Base-by-base conservation (phyloP, 805 yeast species). In the Blastobotrys terrestris region DNA sequence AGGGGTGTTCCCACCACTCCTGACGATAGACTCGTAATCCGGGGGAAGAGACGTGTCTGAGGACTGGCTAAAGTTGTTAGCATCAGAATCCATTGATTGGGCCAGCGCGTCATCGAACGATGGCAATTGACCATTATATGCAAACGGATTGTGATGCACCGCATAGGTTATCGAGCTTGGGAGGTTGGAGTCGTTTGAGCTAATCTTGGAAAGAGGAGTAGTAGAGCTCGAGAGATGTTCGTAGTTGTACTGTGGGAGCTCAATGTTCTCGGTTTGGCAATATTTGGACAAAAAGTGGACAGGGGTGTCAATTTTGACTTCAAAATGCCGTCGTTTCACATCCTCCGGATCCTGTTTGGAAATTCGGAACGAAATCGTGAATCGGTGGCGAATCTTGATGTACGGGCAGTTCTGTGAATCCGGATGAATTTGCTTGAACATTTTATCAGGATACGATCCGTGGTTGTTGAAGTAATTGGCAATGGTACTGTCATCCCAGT, bases 231-330 rank as follows among this genome's bases (percentile, higher is more conserved):
- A 46, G n/a, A 35, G 21, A 20, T 41, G 45, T 22, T 50, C 52
- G 14, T 50, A 42, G 44, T 57, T 49, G 52, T 67, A 67, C 31
- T 52, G 49, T 6, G 71, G 71, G 44, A 67, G 59, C 21, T 58
- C 62, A 35, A 65, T 61, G 53, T 56, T 67, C 8, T 61, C 69
- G 20, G 52, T 54, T 16, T 58, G 58, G 50, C 71, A 67, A 52
- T 55, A 58, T 42, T 60, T 53, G 39, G 66, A 60, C 40, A 91
- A 71, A 2, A 94, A 75, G 62, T 87, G 95, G 54, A 94, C 82
- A 2, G 99, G 99, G 2, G 97, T 87, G 68, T 94, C 99, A 52
- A 94, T 90, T 54, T 88, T 83, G 50, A 94, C 87, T 70, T 94
- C 99, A 65, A 86, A 94, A 65, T 92, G 97, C 64, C 91, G 91